Evolutionary conservation across 352 stramenopile species (phyloP).

Genomic region (Globisporangium mamillatum): DNA sequence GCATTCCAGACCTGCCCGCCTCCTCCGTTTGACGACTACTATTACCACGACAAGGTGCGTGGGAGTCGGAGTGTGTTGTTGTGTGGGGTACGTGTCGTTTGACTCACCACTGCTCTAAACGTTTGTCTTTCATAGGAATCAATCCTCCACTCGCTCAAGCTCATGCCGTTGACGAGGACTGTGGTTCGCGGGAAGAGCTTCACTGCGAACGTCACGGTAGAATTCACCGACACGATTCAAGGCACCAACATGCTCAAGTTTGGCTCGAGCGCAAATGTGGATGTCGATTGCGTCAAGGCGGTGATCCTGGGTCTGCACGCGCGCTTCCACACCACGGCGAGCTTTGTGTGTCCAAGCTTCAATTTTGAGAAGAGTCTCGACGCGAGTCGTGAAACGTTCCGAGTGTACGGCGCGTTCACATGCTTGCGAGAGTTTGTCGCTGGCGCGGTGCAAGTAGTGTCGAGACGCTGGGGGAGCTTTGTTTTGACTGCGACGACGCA

Average conservation of each 20-base stretch:
- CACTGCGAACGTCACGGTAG: not conserved
- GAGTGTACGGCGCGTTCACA: slow-evolving; percentile 8
- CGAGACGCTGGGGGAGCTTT: slow-evolving; percentile 4
- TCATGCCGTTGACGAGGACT: slow-evolving; percentile 1
- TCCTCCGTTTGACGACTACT: slow-evolving; percentile 2
- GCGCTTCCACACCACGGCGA: not conserved
- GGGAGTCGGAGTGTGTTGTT: not conserved
- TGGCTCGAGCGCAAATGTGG: not conserved
- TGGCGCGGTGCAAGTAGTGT: slow-evolving; percentile 1
- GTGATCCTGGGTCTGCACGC: slow-evolving; percentile 1
- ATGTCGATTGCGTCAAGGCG: slow-evolving; percentile 5
- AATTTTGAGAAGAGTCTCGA: not conserved
- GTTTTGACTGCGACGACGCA: not conserved
- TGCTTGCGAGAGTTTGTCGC: not conserved
- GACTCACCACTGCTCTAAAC: not conserved
- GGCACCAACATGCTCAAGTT: slow-evolving; percentile 2
- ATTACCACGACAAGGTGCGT: slow-evolving; percentile 5
- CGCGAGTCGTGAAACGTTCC: not conserved
- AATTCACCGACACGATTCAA: slow-evolving; percentile 5
- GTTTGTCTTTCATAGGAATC: not conserved
- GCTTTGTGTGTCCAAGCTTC: slow-evolving; percentile 10
- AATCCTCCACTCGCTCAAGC: not conserved
- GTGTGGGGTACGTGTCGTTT: not conserved
- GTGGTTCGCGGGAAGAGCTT: not conserved
- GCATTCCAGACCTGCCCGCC: not conserved